Conservation (phyloP, 2,329 filamentous ascomycete genomes). For the Cryphonectria radicalis region DNA sequence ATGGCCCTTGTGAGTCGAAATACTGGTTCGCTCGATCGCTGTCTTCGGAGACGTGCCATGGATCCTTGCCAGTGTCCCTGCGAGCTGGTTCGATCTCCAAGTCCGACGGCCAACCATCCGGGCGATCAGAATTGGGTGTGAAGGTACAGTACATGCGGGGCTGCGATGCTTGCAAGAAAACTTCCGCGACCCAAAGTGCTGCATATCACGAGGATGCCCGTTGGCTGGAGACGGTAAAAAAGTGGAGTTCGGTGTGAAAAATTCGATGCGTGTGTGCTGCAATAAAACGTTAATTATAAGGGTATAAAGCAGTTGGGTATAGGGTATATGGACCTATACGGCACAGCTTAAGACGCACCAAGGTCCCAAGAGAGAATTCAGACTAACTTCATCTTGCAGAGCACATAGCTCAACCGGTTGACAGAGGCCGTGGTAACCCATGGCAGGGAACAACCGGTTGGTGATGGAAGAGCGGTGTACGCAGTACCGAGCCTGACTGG, state of each 20-base stretch:
- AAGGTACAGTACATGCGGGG: conserved; percentile 17
- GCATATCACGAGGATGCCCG: conserved; percentile 15
- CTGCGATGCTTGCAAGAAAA: conserved; percentile 15
- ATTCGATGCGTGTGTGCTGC: conserved; percentile 19
- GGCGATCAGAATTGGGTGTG: conserved; percentile 15
- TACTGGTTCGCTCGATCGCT: conserved; percentile 9
- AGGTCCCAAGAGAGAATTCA: conserved; percentile 11
- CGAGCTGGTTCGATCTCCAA: conserved; percentile 19
- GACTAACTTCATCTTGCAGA: conserved; percentile 4
- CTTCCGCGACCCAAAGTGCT: conserved; percentile 11
- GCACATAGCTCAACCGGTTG: background rate
- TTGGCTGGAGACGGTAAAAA: conserved; percentile 13
- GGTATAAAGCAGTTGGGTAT: conserved; percentile 21
- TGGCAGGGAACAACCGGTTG: background rate
- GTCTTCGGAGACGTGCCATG: conserved; percentile 4
- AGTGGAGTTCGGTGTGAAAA: conserved; percentile 19
- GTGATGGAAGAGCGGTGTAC: conserved; percentile 5
- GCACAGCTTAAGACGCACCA: conserved; percentile 14
- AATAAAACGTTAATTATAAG: conserved; percentile 23
- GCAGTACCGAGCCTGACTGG: background rate
- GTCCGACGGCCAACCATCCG: conserved; percentile 24
- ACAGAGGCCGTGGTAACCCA: background rate
- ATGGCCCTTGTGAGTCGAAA: background rate
- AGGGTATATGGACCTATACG: conserved; percentile 22
- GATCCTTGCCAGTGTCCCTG: background rate